Base-by-base conservation (phyloP, 805 yeast species). In the Wickerhamomyces silvicola region DNA sequence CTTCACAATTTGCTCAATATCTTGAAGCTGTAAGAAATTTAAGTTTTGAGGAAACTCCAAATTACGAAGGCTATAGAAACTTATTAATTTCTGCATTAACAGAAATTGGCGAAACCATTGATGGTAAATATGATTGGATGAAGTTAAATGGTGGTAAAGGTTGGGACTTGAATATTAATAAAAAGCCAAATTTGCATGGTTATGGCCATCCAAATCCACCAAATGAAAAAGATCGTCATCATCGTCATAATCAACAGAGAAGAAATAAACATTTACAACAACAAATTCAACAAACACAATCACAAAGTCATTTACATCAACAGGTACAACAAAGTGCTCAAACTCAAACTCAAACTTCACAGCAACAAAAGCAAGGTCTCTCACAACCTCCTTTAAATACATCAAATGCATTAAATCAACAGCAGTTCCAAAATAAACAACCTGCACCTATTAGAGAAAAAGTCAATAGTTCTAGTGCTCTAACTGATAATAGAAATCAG, bases 81-180 rank as follows among this genome's bases (percentile, higher is more conserved):
- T 64, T 92, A 39, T 68, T 92, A 69, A 72, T 85, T 42, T 77
- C 84, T 39, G 92, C 87, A 0, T 62, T 92, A 40, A 78, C 76
- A 31, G 78, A 81, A 21, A 68, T 80, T 32, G 81, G 78, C 30
- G 84, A 78, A 39, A 58, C 58, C 22, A 81, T 78, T 31, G 97
- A 92, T 60, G 94, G 84, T 28, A 88, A 84, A 51, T 92, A 87
- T 60, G 98, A 92, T 65, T 92, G 98, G 98, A 85, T 87, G 95
- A 83, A 81, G 50, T 68, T 92, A 46, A 92, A 92, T 56, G 85
- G 83, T 35, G 97, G 97, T 38, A 78, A 80, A 57, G 97, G 97
- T 33, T 90, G 96, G 95, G 97, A 92, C 61, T 73, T 84, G 19
- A 66, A 82, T 13, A 75, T 81, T 41, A 87, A 87, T 60, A 87